Evolutionary conservation across 306 rosid species (phyloP).

Genomic region (Cyamopsis tetragonoloba): DNA sequence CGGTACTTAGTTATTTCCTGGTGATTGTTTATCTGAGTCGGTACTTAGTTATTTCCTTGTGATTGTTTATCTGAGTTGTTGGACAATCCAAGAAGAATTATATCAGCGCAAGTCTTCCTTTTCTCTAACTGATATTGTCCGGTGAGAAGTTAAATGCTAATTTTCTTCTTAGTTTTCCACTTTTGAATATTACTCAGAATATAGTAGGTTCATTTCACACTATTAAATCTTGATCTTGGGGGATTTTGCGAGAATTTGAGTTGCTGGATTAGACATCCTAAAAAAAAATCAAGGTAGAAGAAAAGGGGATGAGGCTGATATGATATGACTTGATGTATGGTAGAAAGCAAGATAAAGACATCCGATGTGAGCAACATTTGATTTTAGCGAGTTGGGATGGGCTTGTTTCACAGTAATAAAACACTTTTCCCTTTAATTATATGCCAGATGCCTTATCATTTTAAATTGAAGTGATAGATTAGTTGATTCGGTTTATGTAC

Average conservation of each 20-base stretch:
- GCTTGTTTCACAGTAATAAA: background rate
- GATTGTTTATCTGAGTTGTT: background rate
- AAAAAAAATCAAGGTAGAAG: background rate
- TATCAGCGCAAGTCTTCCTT: background rate
- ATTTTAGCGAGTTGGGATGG: slow-evolving; percentile 5
- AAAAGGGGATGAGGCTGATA: background rate
- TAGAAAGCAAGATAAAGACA: background rate
- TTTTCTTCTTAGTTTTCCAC: background rate
- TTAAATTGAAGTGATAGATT: background rate
- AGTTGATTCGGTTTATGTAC: background rate
- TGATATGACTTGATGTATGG: background rate
- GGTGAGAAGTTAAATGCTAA: background rate
- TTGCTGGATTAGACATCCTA: slow-evolving; percentile 4
- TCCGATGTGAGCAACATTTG: background rate
- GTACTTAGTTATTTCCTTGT: background rate
- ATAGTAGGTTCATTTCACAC: background rate
- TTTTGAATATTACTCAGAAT: background rate
- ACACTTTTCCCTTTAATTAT: background rate
- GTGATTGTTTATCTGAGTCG: background rate
- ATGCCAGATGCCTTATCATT: background rate
- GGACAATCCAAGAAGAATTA: background rate
- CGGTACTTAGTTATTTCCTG: background rate
- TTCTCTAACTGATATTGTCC: background rate
- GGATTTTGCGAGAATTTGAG: background rate
- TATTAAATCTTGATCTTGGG: background rate